Evolutionary conservation across 768 basidiomycete genomes (phyloP), one percentile per base, ranked within the genome.

Genomic region (Nidularia sp.): DNA sequence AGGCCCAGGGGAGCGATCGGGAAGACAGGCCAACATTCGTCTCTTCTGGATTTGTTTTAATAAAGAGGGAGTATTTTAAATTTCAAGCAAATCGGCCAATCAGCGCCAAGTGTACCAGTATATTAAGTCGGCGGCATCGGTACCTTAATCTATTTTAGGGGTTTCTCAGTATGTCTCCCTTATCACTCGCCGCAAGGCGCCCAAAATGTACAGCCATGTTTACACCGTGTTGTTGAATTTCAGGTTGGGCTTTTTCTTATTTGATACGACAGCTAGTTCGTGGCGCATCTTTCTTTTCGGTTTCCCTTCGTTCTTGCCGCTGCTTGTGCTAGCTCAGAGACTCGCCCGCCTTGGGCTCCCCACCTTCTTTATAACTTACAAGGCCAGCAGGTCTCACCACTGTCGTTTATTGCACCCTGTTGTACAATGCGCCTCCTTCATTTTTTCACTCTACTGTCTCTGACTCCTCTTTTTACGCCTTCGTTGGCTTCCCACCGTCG

Each of bases 221-320:
- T 29, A 29, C 25, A 29, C 25, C 25, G 15, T 41, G 15, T 41
- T 10, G 39, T 41, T 41, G 39, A 18, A 12, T 41, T 10, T 10
- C 10, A 12, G 39, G 39, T 41, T 41, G 39, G 10, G 10, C 39
- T 45, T 39, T 41, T 51, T 6, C 33, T 54, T 48, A 47, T 53
- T 18, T 13, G 45, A 9, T 47, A 48, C 1, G 49, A 56, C 12
- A 32, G 54, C 12, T 49, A 50, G 18, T 49, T 39, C n/a, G 45
- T 12, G 32, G 22, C 15, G 13, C 34, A 58, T 42, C 12, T 13
- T 5, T 18, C 15, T 41, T 41, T 41, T 41, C 12, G 39, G 15
- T 5, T 10, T 41, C 39, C 39, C 39, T 10, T 12, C 39, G 10
- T 41, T 41, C 39, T 18, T 41, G 10, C 39, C 39, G 10, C 15